Percentiles rank a stretch among this genome's conserved stretches.
Evolutionary conservation across 768 basidiomycete species (phyloP).

Genomic region (Amanita pseudoporphyria): DNA sequence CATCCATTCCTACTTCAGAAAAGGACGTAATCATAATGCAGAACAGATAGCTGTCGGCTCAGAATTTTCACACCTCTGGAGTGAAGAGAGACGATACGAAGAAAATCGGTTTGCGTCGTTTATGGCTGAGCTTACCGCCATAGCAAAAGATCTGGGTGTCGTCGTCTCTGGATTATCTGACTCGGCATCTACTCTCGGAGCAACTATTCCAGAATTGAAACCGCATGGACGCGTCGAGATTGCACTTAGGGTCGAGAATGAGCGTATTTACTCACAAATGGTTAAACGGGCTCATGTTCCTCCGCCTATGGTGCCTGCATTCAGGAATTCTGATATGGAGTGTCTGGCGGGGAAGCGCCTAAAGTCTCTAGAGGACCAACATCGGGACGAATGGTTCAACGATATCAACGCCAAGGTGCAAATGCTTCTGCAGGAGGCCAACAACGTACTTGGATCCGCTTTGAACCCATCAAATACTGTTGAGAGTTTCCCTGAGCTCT

Average conservation of each 20-base stretch:
- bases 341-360: no score
- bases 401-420: constrained; percentile 6
- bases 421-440: constrained; percentile 1
- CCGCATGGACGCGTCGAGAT: neutral
- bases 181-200: neutral
- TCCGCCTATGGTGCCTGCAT: neutral
- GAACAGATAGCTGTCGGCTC: neutral
- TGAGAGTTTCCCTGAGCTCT: neutral
- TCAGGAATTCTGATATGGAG: neutral
- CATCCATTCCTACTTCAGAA: constrained; percentile 4
- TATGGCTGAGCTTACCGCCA: constrained; percentile 1
- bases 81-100: constrained; percentile 1
- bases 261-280: neutral
- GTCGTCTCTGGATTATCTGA: neutral
- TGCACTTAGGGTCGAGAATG: neutral
- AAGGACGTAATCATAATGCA: neutral
- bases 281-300: neutral
- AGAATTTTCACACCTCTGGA: constrained; percentile 5
- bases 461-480: neutral
- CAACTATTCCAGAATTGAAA: neutral
- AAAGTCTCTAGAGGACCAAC: neutral
- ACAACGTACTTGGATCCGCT: neutral
- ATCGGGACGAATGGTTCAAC: neutral
- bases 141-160: constrained; percentile 4
- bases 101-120: neutral